phyloP scores from a whole-genome alignment of 148 eudicot species.

The Amaranthus palmeri region DNA sequence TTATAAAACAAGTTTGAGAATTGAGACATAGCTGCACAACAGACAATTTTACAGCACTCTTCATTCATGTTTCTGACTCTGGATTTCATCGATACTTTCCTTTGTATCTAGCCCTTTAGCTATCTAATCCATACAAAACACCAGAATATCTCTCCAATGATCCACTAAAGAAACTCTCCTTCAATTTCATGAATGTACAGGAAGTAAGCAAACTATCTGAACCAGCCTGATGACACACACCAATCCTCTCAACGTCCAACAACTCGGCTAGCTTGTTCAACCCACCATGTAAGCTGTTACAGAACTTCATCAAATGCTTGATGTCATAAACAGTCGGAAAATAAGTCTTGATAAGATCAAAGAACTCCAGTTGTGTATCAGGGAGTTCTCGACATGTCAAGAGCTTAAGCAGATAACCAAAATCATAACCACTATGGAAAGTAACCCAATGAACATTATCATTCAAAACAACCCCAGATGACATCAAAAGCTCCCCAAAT shows the following conservation, averaged over 20 bases:
- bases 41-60: conserved; percentile 3
- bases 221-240: conserved; percentile 44
- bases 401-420: conserved; percentile 54
- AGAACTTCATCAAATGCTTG: conserved; percentile 45
- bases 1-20: conserved; percentile 21
- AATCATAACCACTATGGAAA: conserved; percentile 54
- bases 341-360: conserved; percentile 34
- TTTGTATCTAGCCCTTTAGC: conserved; percentile 21
- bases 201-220: conserved; percentile 50
- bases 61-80: background rate
- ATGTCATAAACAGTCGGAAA: conserved; percentile 43
- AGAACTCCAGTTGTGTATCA: conserved; percentile 41
- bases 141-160: conserved; percentile 46
- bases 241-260: conserved; percentile 44
- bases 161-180: conserved; percentile 35
- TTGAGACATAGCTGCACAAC: conserved; percentile 20
- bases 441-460: conserved; percentile 48
- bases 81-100: background rate
- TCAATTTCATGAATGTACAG: conserved; percentile 46
- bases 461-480: conserved; percentile 49
- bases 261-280: conserved; percentile 41
- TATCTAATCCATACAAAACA: conserved; percentile 44
- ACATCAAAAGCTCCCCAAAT: conserved; percentile 54
- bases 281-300: conserved; percentile 39
- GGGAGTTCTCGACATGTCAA: conserved; percentile 41